A percentile compares a stretch with the other conserved stretches of the same genome.
phyloP scores from a whole-genome alignment of 1,284 basidiomycete species.

The Cryptococcus amylolentus region DNA sequence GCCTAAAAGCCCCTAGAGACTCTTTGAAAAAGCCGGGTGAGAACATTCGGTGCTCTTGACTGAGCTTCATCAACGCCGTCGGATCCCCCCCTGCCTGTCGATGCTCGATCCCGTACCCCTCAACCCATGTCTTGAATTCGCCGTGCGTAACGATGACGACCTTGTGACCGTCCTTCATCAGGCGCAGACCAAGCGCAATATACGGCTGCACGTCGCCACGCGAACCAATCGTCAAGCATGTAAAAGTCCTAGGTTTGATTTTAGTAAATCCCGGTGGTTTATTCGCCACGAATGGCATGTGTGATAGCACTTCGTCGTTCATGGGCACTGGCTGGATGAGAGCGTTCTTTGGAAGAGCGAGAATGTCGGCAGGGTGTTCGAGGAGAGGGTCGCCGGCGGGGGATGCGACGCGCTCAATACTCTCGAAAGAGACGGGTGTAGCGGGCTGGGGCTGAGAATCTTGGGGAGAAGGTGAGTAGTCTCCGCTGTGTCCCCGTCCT shows the following conservation, averaged over 20 bases:
- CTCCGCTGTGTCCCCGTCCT: too few species aligned
- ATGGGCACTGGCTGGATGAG: constrained; percentile 26
- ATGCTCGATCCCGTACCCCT: constrained; percentile 65
- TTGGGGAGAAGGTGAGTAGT: too few species aligned
- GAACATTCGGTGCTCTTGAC: constrained; percentile 66
- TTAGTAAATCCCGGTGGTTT: constrained; percentile 18
- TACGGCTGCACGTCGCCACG: constrained; percentile 55
- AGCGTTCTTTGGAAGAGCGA: constrained; percentile 30
- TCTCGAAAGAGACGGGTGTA: constrained; percentile 8
- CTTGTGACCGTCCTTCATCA: constrained; percentile 58
- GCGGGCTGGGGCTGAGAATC: neutral
- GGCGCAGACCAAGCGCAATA: constrained; percentile 48
- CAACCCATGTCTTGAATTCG: constrained; percentile 62
- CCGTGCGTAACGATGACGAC: constrained; percentile 59
- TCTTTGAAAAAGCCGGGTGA: constrained; percentile 77
- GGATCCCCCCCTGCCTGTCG: constrained; percentile 73
- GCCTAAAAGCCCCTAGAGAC: constrained; percentile 63
- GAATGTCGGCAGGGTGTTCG: constrained; percentile 31
- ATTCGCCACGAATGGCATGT: constrained; percentile 48
- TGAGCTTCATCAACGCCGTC: constrained; percentile 58
- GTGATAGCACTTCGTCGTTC: constrained; percentile 37
- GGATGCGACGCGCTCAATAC: neutral
- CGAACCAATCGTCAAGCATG: constrained; percentile 52
- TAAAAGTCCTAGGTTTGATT: constrained; percentile 42
- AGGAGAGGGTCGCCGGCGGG: neutral